These are phyloP conservation scores for Leucocoprinus birnbaumii DNA, from an alignment of 768 basidiomycete genomes.

Conservation along the genomic window DNA sequence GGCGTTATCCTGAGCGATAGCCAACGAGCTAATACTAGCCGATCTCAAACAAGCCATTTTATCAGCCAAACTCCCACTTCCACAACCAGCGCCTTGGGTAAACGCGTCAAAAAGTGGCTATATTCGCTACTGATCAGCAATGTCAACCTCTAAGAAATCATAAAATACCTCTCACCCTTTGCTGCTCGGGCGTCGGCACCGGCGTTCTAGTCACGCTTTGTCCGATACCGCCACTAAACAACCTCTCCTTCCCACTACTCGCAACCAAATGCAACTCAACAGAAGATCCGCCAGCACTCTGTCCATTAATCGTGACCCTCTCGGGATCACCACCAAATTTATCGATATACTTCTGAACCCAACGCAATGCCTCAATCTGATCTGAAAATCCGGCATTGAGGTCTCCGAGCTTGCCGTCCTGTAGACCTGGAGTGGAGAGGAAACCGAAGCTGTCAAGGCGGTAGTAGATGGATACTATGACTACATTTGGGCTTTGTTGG, in stretches of 20 bases:
- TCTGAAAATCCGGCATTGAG: conserved; percentile 55
- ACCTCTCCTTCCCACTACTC: background rate
- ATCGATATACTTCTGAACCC: conserved; percentile 61
- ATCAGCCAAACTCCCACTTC: conserved; percentile 25
- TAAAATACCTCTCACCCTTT: conserved; percentile 32
- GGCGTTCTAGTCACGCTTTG: conserved; percentile 56
- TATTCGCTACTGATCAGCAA: background rate
- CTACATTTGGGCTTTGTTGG: conserved; percentile 57
- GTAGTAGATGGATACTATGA: conserved; percentile 67
- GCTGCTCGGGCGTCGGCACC: conserved; percentile 45
- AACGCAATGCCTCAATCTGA: conserved; percentile 55
- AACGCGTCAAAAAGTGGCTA: conserved; percentile 57
- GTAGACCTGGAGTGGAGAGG: conserved; percentile 48
- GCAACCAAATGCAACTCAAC: background rate
- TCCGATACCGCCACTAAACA: conserved; percentile 11
- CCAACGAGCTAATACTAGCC: conserved; percentile 47
- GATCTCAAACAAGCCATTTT: conserved; percentile 48
- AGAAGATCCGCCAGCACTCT: background rate
- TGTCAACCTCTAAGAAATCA: too few species aligned
- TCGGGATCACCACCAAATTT: conserved; percentile 60
- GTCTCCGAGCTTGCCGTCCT: conserved; percentile 36
- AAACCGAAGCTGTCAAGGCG: conserved; percentile 64
- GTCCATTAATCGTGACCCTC: conserved; percentile 42
- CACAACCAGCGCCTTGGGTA: conserved; percentile 50
- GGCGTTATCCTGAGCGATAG: conserved; percentile 52